A percentile compares a stretch with the other conserved stretches of the same genome.
These are phyloP conservation scores for Penicillium canariense DNA, from an alignment of 495 filamentous ascomycete genomes.

Conservation along the genomic window DNA sequence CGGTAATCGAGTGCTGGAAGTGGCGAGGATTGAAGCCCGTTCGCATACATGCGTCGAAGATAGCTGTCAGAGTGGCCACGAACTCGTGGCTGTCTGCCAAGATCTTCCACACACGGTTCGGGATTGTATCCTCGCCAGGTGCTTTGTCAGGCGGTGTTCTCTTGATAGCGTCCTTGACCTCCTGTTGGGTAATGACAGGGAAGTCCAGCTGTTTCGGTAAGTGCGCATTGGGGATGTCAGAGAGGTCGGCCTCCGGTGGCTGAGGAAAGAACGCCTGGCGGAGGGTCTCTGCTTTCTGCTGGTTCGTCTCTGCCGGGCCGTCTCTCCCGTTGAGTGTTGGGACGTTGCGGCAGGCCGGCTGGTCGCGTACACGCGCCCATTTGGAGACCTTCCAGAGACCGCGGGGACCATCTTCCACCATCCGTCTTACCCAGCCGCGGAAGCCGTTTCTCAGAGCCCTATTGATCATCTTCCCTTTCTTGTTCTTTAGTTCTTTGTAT, in stretches of 20 bases:
- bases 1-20: no score
- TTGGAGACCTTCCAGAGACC: conserved; percentile 14
- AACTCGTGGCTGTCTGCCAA: no score
- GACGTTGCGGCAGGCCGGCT: conserved; percentile 1
- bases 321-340: no score
- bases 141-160: conserved; percentile 22
- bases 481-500: not conserved
- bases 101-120: no score
- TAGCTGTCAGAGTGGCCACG: no score
- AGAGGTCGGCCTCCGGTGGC: conserved; percentile 20
- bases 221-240: conserved; percentile 20
- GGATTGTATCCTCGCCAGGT: no score
- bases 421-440: not conserved
- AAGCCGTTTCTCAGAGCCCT: not conserved
- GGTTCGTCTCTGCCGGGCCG: no score
- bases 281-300: conserved; percentile 20
- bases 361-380: conserved; percentile 9
- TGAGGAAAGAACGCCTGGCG: conserved; percentile 25
- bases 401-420: conserved; percentile 5
- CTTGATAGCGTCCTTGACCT: conserved; percentile 6
- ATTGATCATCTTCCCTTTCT: not conserved
- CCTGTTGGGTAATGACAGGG: not conserved
- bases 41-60: no score
- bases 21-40: no score
- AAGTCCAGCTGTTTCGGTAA: no score